Percentiles rank a stretch among this genome's conserved stretches.
Evolutionary conservation across 2,329 filamentous ascomycete genomes (phyloP).

Genomic region (Penicillium sp.): DNA sequence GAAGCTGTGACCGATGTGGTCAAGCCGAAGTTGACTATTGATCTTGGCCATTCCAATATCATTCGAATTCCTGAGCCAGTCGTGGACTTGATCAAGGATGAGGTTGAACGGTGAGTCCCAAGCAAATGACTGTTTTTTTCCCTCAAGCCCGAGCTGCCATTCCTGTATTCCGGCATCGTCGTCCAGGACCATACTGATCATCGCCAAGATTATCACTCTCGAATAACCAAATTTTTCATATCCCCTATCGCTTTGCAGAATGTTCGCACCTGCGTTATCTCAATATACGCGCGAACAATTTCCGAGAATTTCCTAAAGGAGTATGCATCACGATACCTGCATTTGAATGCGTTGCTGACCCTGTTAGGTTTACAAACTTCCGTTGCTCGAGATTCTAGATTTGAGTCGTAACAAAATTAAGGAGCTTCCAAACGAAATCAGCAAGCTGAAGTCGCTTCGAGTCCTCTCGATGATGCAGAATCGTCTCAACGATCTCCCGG

Average conservation of each 20-base stretch:
- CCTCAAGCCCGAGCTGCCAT: neutral
- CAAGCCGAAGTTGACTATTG: constrained; percentile 53
- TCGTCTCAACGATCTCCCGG: constrained; percentile 78
- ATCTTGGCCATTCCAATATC: constrained; percentile 53
- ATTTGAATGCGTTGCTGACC: constrained; percentile 13
- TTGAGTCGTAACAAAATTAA: constrained; percentile 84
- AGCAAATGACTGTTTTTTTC: neutral
- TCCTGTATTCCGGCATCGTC: neutral
- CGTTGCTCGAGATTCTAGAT: constrained; percentile 87
- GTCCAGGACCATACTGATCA: constrained; percentile 14
- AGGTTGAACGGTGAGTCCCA: constrained; percentile 51
- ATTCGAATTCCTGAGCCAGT: constrained; percentile 51
- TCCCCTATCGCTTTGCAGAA: constrained; percentile 50
- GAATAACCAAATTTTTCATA: constrained; percentile 53
- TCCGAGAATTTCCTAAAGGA: constrained; percentile 63
- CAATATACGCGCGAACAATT: constrained; percentile 52
- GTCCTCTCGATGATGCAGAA: constrained; percentile 88
- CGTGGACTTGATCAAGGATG: constrained; percentile 54
- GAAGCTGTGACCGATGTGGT: constrained; percentile 49
- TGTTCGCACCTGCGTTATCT: constrained; percentile 53
- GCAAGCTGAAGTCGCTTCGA: constrained; percentile 79
- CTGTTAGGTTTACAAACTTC: constrained; percentile 76
- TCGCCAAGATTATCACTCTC: constrained; percentile 49
- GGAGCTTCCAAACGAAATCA: constrained; percentile 75
- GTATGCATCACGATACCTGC: constrained; percentile 47